These are phyloP conservation scores for Pseudonectria foliicola DNA, from an alignment of 2,329 filamentous ascomycete species.

Conservation along the genomic window DNA sequence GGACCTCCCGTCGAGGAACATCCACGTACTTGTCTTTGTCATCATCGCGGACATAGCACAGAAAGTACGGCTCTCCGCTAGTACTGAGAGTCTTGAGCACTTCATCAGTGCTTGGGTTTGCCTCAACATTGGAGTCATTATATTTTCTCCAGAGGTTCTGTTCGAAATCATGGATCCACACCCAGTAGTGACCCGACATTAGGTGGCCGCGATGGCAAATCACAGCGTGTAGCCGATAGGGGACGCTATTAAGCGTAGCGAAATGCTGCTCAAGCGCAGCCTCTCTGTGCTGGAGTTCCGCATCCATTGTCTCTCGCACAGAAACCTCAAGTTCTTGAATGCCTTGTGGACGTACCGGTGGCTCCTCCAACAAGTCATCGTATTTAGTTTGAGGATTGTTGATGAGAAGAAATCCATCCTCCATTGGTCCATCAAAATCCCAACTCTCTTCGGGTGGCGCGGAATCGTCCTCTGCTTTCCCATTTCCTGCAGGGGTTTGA, in stretches of 20 bases:
- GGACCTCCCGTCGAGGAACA: constrained; percentile 34
- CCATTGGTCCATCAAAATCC: constrained; percentile 33
- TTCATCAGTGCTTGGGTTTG: constrained; percentile 55
- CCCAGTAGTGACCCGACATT: constrained; percentile 86
- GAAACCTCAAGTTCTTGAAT: constrained; percentile 16
- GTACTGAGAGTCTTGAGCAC: constrained; percentile 63
- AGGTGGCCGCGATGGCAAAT: constrained; percentile 80
- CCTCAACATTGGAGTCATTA: constrained; percentile 78
- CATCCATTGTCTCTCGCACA: constrained; percentile 38
- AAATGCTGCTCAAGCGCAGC: constrained; percentile 19
- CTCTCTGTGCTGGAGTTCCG: constrained; percentile 30
- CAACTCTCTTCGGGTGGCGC: constrained; percentile 22
- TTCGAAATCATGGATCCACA: constrained; percentile 89
- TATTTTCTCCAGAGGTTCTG: constrained; percentile 82
- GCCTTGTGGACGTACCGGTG: constrained; percentile 6
- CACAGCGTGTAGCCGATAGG: constrained; percentile 82
- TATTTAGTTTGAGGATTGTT: constrained; percentile 7
- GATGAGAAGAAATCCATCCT: constrained; percentile 29
- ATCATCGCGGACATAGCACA: constrained; percentile 72
- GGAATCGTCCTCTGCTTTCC: constrained; percentile 1
- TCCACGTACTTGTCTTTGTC: constrained; percentile 48
- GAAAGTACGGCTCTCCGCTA: constrained; percentile 72
- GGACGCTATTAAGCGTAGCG: constrained; percentile 52
- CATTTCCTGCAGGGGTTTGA: constrained; percentile 1
- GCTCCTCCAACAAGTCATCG: background rate